These are phyloP conservation scores for Pneumocystis canis DNA, from an alignment of 1,139 yeast genomes.

Conservation along the genomic window DNA sequence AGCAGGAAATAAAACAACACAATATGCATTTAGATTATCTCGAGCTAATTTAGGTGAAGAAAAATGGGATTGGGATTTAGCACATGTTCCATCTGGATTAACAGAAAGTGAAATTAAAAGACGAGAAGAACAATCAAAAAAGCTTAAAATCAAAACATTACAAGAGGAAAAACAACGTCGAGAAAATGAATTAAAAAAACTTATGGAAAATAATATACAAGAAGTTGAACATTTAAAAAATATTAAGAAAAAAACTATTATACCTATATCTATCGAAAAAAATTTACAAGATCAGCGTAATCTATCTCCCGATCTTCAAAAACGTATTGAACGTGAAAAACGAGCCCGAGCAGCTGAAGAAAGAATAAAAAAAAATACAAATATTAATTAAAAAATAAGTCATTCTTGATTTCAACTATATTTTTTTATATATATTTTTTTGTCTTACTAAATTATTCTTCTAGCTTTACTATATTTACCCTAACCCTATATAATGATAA, in stretches of 20 bases:
- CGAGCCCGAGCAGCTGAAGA: constrained; percentile 96
- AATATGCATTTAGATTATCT: constrained; percentile 51
- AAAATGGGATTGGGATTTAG: constrained; percentile 51
- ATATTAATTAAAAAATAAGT: no score
- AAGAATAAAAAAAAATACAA: constrained; percentile 32
- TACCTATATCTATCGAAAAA: constrained; percentile 2
- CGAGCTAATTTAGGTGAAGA: constrained; percentile 55
- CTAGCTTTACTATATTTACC: no score
- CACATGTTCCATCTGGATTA: constrained; percentile 53
- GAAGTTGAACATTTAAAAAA: neutral
- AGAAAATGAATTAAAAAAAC: constrained; percentile 21
- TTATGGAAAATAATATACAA: constrained; percentile 8
- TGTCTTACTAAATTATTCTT: no score
- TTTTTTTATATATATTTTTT: neutral
- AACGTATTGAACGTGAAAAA: constrained; percentile 76
- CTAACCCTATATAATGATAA: neutral
- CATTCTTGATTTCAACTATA: no score
- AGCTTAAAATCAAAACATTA: constrained; percentile 29
- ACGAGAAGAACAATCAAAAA: constrained; percentile 26
- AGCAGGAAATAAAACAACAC: constrained; percentile 31
- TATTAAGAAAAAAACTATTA: constrained; percentile 16
- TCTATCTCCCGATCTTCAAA: constrained; percentile 53
- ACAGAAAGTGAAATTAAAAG: constrained; percentile 48
- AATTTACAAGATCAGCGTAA: constrained; percentile 18
- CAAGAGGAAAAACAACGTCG: constrained; percentile 22